Percentiles rank a stretch among this genome's conserved stretches.
Conservation (phyloP, 805 yeast species). For the Kuraishia piskuri region DNA sequence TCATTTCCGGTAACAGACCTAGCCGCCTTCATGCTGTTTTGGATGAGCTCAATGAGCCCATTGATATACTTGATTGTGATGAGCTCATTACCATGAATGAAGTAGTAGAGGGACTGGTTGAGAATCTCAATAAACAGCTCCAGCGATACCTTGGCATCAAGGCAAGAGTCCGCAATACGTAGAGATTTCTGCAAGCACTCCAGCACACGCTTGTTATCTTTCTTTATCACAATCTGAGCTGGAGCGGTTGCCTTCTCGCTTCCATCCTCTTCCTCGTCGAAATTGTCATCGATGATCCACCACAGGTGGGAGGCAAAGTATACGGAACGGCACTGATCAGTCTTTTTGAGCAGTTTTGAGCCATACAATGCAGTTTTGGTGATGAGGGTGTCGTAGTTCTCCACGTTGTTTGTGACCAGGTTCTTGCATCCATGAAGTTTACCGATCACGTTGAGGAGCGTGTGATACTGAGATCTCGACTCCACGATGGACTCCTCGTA, state of each 20-base stretch:
- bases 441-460: constrained; percentile 36
- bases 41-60: constrained; percentile 78
- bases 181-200: constrained; percentile 87
- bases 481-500: constrained; percentile 60
- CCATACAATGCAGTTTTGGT: constrained; percentile 84
- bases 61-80: constrained; percentile 72
- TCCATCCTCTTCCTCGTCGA: constrained; percentile 21
- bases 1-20: constrained; percentile 9
- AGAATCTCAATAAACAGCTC: constrained; percentile 87
- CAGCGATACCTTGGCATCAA: constrained; percentile 67
- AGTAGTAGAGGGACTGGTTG: constrained; percentile 77
- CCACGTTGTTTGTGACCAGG: constrained; percentile 30
- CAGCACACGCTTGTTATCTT: constrained; percentile 62
- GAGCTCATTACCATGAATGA: constrained; percentile 67
- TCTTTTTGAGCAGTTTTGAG: constrained; percentile 79
- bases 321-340: constrained; percentile 91
- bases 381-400: constrained; percentile 73
- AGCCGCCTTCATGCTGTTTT: constrained; percentile 41
- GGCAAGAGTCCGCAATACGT: constrained; percentile 88
- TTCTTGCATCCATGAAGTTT: constrained; percentile 33
- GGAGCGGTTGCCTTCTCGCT: constrained; percentile 6
- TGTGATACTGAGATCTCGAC: constrained; percentile 39
- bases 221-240: constrained; percentile 17
- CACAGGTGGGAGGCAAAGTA: constrained; percentile 84
- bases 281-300: constrained; percentile 70